A percentile compares a stretch with the other conserved stretches of the same genome.
phyloP scores from a whole-genome alignment of 345 rosid species.

The Abelmoschus esculentus region DNA sequence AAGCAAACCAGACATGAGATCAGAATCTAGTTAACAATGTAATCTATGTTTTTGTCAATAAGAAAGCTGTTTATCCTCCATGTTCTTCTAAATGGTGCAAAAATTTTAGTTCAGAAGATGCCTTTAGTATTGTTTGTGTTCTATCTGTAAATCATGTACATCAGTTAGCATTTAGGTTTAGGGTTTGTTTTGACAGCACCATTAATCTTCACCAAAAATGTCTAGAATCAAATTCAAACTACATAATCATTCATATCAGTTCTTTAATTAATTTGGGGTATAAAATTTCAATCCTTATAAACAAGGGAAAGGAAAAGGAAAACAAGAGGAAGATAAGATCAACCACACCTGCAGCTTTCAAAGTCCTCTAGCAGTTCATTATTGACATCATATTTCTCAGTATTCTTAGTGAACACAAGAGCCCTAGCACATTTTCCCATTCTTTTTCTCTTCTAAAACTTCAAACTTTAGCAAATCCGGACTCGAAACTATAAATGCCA shows the following conservation, averaged over 20 bases:
- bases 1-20: not conserved
- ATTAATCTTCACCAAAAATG: not conserved
- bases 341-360: no score
- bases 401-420: not conserved
- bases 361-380: not conserved
- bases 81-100: not conserved
- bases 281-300: not conserved
- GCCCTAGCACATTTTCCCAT: slow-evolving; percentile 10
- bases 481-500: slow-evolving; percentile 4
- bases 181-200: not conserved
- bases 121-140: not conserved
- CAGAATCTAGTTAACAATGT: not conserved
- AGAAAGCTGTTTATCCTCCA: no score
- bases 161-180: not conserved
- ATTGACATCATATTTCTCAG: slow-evolving; percentile 2
- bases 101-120: no score
- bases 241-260: not conserved
- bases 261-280: not conserved
- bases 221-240: not conserved
- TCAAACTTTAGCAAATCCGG: not conserved
- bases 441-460: not conserved
- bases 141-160: not conserved
- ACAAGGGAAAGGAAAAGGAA: no score
- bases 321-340: no score
- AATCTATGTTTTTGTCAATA: not conserved